phyloP scores from a whole-genome alignment of 345 rosid species.

The Citrus australasica region DNA sequence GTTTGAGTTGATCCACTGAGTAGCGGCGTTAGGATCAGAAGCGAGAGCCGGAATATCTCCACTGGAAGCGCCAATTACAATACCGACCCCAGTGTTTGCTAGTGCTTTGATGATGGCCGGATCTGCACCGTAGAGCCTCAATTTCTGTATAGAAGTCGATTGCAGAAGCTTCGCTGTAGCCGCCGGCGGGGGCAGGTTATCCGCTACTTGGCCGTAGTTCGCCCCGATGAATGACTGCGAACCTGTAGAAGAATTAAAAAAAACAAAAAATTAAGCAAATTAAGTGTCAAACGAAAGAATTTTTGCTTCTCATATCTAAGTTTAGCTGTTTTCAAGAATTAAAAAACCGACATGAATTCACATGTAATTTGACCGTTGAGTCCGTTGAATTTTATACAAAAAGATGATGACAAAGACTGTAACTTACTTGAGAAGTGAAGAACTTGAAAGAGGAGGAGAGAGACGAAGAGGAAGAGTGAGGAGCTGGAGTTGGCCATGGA shows the following conservation, averaged over 20 bases:
- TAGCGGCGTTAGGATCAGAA: conserved; percentile 70
- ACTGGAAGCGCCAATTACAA: conserved; percentile 72
- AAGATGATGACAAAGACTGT: neutral
- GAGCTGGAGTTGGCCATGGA: conserved; percentile 22
- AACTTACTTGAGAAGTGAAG: conserved; percentile 45
- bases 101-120: conserved; percentile 73
- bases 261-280: neutral
- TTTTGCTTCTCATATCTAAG: no score
- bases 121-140: conserved; percentile 81
- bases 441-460: conserved; percentile 27
- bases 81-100: conserved; percentile 75
- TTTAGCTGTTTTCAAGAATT: no score
- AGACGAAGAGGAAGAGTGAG: conserved; percentile 19
- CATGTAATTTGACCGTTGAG: neutral
- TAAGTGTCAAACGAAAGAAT: no score
- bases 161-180: conserved; percentile 82
- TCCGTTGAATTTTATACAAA: neutral
- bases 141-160: conserved; percentile 64
- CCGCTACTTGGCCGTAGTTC: conserved; percentile 86
- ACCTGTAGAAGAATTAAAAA: conserved; percentile 28
- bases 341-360: no score
- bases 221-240: conserved; percentile 77
- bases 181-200: conserved; percentile 84
- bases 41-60: conserved; percentile 81
- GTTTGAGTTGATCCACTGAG: conserved; percentile 72